phyloP scores from a whole-genome alignment of 2,329 filamentous ascomycete species.

The Eutypa lata region DNA sequence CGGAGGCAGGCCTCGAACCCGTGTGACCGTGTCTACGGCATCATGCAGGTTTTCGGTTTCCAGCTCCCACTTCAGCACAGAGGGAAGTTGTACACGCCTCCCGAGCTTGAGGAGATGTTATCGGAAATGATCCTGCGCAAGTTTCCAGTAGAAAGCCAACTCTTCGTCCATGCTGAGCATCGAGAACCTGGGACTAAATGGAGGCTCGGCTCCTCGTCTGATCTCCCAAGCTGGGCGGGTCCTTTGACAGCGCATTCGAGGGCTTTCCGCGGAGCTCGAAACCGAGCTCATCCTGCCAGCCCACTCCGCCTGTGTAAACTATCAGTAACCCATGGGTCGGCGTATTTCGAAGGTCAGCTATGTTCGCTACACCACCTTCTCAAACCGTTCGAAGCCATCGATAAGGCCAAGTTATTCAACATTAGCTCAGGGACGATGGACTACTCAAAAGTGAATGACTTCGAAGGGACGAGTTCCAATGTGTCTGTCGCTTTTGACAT shows the following conservation, averaged over 20 bases:
- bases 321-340: background rate
- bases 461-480: background rate
- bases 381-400: background rate
- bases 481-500: background rate
- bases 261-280: background rate
- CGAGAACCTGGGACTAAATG: background rate
- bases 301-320: background rate
- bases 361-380: background rate
- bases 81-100: background rate
- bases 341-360: background rate
- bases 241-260: background rate
- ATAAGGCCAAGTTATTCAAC: background rate
- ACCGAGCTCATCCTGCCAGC: background rate
- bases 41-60: conserved; percentile 1
- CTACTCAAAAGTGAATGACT: background rate
- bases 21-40: conserved; percentile 1
- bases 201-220: background rate
- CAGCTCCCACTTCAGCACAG: background rate
- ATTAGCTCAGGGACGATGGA: too few species aligned
- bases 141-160: background rate
- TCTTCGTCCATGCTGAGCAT: conserved; percentile 1
- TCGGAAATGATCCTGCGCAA: background rate
- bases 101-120: background rate
- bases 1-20: background rate
- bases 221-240: background rate